Percentiles rank a stretch among this genome's conserved stretches.
These are phyloP conservation scores for Pseudopyricularia javanii DNA, from an alignment of 2,329 filamentous ascomycete genomes.

Conservation along the genomic window DNA sequence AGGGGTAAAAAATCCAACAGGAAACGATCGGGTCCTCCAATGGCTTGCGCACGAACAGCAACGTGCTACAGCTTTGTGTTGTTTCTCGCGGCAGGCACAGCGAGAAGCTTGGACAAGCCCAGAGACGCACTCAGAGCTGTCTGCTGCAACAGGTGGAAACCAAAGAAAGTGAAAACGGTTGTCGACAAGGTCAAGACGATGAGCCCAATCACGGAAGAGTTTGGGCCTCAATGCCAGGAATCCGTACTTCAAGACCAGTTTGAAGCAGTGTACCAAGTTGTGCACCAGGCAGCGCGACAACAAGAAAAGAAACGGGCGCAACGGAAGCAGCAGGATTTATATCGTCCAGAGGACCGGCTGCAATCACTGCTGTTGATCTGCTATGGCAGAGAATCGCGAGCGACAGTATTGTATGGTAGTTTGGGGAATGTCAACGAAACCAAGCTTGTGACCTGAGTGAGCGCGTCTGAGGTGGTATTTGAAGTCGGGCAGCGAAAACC, in stretches of 20 bases:
- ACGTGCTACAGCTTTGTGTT: not conserved
- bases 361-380: not conserved
- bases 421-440: too few species aligned
- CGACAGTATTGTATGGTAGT: not conserved
- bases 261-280: not conserved
- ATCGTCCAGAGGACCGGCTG: not conserved
- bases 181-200: not conserved
- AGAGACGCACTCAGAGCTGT: not conserved
- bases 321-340: not conserved
- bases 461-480: not conserved
- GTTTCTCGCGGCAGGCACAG: not conserved
- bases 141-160: not conserved
- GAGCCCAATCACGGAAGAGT: not conserved
- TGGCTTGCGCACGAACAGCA: not conserved
- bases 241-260: not conserved
- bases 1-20: not conserved
- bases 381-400: not conserved
- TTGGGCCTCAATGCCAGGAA: not conserved
- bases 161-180: not conserved
- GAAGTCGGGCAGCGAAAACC: not conserved
- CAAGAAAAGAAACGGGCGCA: not conserved
- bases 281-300: not conserved
- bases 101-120: not conserved
- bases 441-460: not conserved
- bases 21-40: not conserved